Base-by-base conservation (phyloP, 192 early-diverging fungal species). In the Coemansia sp. region DNA sequence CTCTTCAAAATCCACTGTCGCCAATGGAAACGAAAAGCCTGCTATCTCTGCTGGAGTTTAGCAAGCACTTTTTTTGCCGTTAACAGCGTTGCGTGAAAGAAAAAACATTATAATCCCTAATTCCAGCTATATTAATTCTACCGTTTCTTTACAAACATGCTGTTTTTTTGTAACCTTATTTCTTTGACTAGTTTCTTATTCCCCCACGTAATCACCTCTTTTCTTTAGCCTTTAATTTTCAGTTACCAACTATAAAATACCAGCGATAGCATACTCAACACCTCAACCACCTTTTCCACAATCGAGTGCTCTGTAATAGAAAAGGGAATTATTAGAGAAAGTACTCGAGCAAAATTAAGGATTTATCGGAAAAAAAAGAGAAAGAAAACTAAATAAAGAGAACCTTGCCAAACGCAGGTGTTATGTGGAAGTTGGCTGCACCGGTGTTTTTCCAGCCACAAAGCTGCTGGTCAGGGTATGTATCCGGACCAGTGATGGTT, bases 341-440 rank as follows among this genome's bases (percentile, higher is more conserved):
- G 8, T 19, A 2, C 25, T 60, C 10, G 5, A 14, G 17, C 2
- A 32, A 5, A 14, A 25, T 49, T 13, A 40, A 32, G 3, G 38
- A 64, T 37, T 7, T 60, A 49, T 17, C 55, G 20, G n/a, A n/a
- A n/a, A n/a, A n/a, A 32, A 40, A 7, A 64, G 0, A 50, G 4
- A 68, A 12, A 64, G 20, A 17, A 12, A 20, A 12, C 39, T 65
- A 77, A 4, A 72, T 51, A 65, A 82, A 76, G 5, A 41, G 10
- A 4, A 83, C 49, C 11, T 32, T 69, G 5, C 76, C 81, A 72
- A 83, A 83, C 39, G 70, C 72, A 0, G 53, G 50, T 7, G 81
- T 78, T n/a, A 83, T 75, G 69, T 83, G 81, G 72, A 83, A 83
- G 70, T 67, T 83, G 13, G 76, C 72, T 8, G 53, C 42, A 9